phyloP scores from a whole-genome alignment of 495 filamentous ascomycete species.

The Penicillium atrosanguineum region DNA sequence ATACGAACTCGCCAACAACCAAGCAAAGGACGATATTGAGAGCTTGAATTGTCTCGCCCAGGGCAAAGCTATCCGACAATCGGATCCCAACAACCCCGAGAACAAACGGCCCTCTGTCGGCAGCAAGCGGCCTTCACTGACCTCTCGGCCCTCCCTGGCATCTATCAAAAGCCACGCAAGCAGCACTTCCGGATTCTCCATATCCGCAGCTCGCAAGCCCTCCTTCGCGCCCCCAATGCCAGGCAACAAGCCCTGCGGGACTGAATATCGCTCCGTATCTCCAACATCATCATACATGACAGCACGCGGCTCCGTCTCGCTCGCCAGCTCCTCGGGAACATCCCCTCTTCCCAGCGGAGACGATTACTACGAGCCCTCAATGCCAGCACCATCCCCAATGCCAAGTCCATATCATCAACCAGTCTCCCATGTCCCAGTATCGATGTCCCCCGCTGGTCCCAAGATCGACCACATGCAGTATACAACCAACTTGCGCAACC shows the following conservation, averaged over 20 bases:
- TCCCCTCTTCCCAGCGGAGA: conserved; percentile 21
- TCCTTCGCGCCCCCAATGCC: conserved; percentile 19
- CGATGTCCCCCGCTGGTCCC: conserved; percentile 27
- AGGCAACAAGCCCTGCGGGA: conserved; percentile 17
- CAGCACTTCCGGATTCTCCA: conserved; percentile 15
- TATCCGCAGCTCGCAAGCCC: conserved; percentile 7
- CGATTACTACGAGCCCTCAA: conserved; percentile 17
- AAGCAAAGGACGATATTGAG: conserved; percentile 70
- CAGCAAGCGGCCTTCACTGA: neutral
- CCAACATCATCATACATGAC: conserved; percentile 21
- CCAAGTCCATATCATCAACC: conserved; percentile 10
- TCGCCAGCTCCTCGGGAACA: conserved; percentile 23
- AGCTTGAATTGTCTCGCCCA: conserved; percentile 64
- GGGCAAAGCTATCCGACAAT: conserved; percentile 70
- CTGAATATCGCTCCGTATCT: conserved; percentile 13
- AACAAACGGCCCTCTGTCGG: conserved; percentile 29
- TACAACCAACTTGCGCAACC: conserved; percentile 28
- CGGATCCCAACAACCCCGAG: conserved; percentile 50
- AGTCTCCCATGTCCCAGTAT: conserved; percentile 12
- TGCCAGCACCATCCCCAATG: neutral
- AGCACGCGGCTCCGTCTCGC: conserved; percentile 11
- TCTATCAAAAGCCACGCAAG: conserved; percentile 5
- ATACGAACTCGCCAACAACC: conserved; percentile 66
- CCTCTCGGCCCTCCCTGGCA: neutral
- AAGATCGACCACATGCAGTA: conserved; percentile 43